phyloP scores from a whole-genome alignment of 2,329 filamentous ascomycete genomes.

The Cladosporium sp. region DNA sequence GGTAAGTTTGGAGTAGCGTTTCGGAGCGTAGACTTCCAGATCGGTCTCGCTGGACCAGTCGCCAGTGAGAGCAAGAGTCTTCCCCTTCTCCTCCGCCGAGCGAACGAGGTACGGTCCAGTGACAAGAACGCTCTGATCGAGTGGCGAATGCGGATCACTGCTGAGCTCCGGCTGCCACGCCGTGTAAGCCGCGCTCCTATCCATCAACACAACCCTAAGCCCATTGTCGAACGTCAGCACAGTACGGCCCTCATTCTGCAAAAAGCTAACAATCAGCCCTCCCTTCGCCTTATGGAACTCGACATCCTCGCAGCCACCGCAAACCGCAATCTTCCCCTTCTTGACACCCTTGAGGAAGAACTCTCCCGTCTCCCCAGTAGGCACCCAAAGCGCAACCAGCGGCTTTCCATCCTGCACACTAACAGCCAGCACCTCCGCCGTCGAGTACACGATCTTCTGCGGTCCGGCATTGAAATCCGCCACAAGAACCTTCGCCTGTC shows the following conservation, averaged over 20 bases:
- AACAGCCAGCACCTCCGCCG: slow-evolving; percentile 55
- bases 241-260: slow-evolving; percentile 34
- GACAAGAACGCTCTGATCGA: slow-evolving; percentile 43
- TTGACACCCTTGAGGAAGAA: slow-evolving; percentile 41
- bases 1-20: slow-evolving; percentile 30
- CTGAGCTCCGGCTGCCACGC: slow-evolving; percentile 43
- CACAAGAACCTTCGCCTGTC: slow-evolving; percentile 62
- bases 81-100: slow-evolving; percentile 29
- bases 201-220: slow-evolving; percentile 39
- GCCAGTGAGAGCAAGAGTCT: slow-evolving; percentile 37
- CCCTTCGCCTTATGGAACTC: slow-evolving; percentile 44
- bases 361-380: slow-evolving; percentile 42
- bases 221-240: slow-evolving; percentile 41
- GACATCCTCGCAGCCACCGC: slow-evolving; percentile 44
- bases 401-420: slow-evolving; percentile 39
- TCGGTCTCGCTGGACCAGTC: slow-evolving; percentile 38
- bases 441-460: slow-evolving; percentile 56
- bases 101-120: slow-evolving; percentile 45
- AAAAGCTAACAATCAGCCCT: slow-evolving; percentile 38
- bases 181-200: slow-evolving; percentile 40
- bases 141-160: slow-evolving; percentile 40
- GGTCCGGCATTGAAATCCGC: slow-evolving; percentile 60
- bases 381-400: slow-evolving; percentile 43
- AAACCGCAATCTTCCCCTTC: slow-evolving; percentile 42
- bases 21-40: slow-evolving; percentile 41